phyloP scores from a whole-genome alignment of 2,329 filamentous ascomycete species.

The Pyrenophora seminiperda region DNA sequence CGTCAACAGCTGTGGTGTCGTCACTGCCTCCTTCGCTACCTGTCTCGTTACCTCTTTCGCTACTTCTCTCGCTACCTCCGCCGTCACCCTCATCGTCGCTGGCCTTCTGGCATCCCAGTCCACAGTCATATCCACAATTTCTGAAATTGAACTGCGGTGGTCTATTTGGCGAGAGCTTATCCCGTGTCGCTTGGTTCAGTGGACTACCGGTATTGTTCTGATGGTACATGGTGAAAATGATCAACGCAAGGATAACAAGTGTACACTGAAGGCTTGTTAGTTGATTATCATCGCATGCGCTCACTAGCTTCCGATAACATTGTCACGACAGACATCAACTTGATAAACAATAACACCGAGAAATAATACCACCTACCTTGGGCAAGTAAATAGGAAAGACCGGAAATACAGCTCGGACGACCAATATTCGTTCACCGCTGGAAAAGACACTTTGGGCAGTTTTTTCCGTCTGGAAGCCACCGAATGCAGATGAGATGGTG shows the following conservation, averaged over 20 bases:
- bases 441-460: not conserved
- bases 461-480: not conserved
- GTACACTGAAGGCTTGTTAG: not conserved
- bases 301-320: not conserved
- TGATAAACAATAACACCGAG: too few species aligned
- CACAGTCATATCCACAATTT: constrained; percentile 33
- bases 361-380: too few species aligned
- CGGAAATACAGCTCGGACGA: not conserved
- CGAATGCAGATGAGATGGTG: not conserved
- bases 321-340: not conserved
- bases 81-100: constrained; percentile 18
- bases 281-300: not conserved
- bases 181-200: not conserved
- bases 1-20: constrained; percentile 2
- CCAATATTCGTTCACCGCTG: not conserved
- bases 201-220: not conserved
- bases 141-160: constrained; percentile 31
- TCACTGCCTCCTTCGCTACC: constrained; percentile 8
- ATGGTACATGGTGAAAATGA: constrained; percentile 2
- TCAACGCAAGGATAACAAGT: not conserved
- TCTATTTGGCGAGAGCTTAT: not conserved
- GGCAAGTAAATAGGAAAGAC: not conserved
- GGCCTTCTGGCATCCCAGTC: constrained; percentile 25
- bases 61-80: constrained; percentile 15
- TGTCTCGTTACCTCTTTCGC: constrained; percentile 4